Base-by-base conservation (phyloP, 768 basidiomycete genomes). In the Lenzites betulinus region DNA sequence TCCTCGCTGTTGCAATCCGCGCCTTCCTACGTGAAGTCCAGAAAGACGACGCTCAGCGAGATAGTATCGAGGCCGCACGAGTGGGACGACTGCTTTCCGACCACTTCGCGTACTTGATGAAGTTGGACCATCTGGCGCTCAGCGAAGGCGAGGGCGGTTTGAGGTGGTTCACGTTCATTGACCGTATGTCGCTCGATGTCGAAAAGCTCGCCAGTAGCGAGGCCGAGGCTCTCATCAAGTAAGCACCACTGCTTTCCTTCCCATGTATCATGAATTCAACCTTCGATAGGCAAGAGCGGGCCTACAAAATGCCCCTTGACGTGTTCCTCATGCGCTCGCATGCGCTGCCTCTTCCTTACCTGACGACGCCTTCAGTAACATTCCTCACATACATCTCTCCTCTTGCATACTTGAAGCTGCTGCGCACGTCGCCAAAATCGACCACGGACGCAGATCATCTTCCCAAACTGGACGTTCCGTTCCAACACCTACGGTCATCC, bases 341-440 rank as follows among this genome's bases (percentile, higher is more conserved):
- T 70, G 77, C 83, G 0, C 75, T 93, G 35, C 89, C 90, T 7
- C 73, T 93, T n/a, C 85, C 88, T 3, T 93, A 89, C 69, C 80
- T 92, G 2, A 75, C 76, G 15, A 79, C 81, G 1, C 88, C 90
- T 7, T 86, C 85, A 0, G 74, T 92, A 51, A 88, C 88, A 9
- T 92, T 93, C 70, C 77, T 93, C 9, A 79, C 84, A 28, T 81
- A 90, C 69, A 64, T 89, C 38, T 89, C 92, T 0, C 88, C 92
- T 0, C 72, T 78, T 1, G 79, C 84, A 8, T 93, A 93, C 67
- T 79, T 93, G 33, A 77, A 81, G 30, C 77, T 92, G 33, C 74
- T 84, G 22, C 82, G 78, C n/a, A 71, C 68, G 22, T 73, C 74
- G 9, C 60, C 76, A 2, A 43, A 67, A 8, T 66, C 68, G 18